A percentile compares a stretch with the other conserved stretches of the same genome.
Evolutionary conservation across 1,284 basidiomycete genomes (phyloP).

Genomic region (Ustilago esculenta): DNA sequence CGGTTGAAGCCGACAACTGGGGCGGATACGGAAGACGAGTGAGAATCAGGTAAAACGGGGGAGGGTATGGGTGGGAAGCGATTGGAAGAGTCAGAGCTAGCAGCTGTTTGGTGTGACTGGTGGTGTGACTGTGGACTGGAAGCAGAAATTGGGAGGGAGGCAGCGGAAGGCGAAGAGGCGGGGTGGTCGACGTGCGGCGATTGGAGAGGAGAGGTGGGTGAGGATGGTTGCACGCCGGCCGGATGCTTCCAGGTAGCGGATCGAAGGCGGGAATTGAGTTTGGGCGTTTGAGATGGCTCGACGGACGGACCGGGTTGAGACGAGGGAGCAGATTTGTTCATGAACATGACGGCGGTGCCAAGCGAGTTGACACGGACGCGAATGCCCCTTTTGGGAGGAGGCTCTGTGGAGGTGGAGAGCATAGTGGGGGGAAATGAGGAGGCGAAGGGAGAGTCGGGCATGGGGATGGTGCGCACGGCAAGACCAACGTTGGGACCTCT

Average conservation of each 20-base stretch:
- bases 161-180: constrained; percentile 1
- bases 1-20: constrained; percentile 23
- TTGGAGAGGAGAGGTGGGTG: constrained; percentile 1
- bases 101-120: not conserved
- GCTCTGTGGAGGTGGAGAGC: constrained; percentile 1
- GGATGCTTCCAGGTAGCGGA: constrained; percentile 14
- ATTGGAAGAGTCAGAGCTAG: not conserved
- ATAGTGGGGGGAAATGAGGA: not conserved
- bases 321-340: constrained; percentile 8
- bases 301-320: not conserved
- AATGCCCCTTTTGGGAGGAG: constrained; percentile 17
- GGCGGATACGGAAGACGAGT: not conserved
- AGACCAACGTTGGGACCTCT: constrained; percentile 2
- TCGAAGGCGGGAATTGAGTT: constrained; percentile 14
- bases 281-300: not conserved
- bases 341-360: constrained; percentile 30
- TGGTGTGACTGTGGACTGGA: not conserved
- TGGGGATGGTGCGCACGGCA: constrained; percentile 10
- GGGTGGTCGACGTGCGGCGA: not conserved
- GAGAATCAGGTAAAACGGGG: not conserved
- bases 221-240: not conserved
- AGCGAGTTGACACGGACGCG: constrained; percentile 36
- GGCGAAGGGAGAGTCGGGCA: constrained; percentile 2
- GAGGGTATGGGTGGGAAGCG: not conserved
- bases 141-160: not conserved